Evolutionary conservation across 2,329 filamentous ascomycete species (phyloP), one percentile per base, ranked within the genome.

Genomic region (Fusarium foetens): DNA sequence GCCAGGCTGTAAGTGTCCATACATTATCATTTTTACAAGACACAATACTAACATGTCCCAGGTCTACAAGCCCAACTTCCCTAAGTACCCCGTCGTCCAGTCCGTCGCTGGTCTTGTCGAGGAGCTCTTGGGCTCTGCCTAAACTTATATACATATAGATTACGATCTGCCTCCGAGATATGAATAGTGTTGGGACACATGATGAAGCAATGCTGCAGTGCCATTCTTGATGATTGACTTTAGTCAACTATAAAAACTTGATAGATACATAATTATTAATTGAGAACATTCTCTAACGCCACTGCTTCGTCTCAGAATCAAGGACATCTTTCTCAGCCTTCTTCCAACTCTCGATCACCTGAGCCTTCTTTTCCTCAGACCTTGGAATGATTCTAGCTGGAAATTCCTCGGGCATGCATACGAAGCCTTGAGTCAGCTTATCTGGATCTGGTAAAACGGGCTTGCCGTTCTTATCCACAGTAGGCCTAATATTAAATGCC

Each of bases 11-110:
- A 59, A 55, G 69, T 71, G 5, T 5, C 11, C 2, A 9, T 25
- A 4, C 9, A 14, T 9, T 16, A 1, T 36, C n/a, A 1, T 5
- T 10, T 8, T 8, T 10, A 23, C 11, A 14, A n/a, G 10, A 12
- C 19, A 16, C 29, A 6, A 35, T 11, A 4, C 45, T 64, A 35
- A 64, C 25, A 12, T 8, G 1, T 6, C 4, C 19, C 23, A 64
- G 61, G 25, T 69, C 7, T 69, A 69, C 23, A 69, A 69, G 46
- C 58, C 66, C 2, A 65, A 69, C 41, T 35, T 69, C n/a, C 46
- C 65, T 41, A 59, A 69, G 31, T 69, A 69, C n/a, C 66, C 66
- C 9, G 65, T 69, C 12, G 66, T 69, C n/a, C 66, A 69, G 36
- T 69, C 66, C 3, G 66, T 69, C 0, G 23, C 25, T 3, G 41